Percentiles rank a stretch among this genome's conserved stretches.
Conservation (phyloP, 176 grass and related monocot species). For the Phragmites australis region DNA sequence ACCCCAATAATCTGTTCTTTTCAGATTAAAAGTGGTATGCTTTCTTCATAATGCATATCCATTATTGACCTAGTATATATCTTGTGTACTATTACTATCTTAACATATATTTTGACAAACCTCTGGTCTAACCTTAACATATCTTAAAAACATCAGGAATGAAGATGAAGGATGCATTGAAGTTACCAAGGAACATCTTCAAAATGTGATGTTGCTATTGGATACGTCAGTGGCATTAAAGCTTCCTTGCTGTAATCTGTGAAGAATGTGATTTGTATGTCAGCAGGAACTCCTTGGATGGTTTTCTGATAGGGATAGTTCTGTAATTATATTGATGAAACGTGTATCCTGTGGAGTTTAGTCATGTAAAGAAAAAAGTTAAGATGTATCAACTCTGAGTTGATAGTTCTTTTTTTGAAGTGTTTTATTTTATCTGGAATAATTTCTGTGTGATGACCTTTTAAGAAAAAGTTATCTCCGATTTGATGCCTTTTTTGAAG, state of each 20-base stretch:
- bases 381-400: background rate
- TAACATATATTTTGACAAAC: background rate
- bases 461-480: no score
- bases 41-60: conserved; percentile 7
- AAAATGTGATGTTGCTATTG: background rate
- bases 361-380: background rate
- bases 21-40: background rate
- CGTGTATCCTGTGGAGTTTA: background rate
- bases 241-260: background rate
- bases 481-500: background rate
- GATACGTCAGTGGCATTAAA: background rate
- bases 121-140: conserved; percentile 14
- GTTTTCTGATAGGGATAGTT: background rate
- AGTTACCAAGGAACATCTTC: background rate
- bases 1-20: background rate
- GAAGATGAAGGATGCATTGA: conserved; percentile 7
- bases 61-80: background rate
- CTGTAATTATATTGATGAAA: conserved; percentile 3
- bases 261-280: background rate
- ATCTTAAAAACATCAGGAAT: background rate
- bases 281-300: no score
- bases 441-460: background rate
- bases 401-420: background rate
- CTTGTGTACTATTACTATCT: background rate
- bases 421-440: background rate